Evolutionary conservation across 1,139 yeast genomes (phyloP), one percentile per base, ranked within the genome.

Genomic region (Geotrichum cucujoidarum): DNA sequence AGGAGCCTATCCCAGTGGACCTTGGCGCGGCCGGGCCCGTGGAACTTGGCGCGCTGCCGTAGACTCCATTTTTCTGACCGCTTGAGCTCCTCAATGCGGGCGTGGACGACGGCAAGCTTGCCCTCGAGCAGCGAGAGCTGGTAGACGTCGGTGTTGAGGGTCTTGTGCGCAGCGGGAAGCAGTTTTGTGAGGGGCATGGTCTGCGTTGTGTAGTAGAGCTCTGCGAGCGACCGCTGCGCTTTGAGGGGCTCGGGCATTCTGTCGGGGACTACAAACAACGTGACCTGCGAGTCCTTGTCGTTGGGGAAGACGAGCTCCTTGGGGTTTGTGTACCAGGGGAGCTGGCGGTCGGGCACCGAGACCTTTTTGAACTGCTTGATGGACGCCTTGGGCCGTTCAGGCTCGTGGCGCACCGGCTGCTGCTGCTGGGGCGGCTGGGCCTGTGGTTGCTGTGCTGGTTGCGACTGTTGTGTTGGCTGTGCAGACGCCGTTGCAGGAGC

Each of bases 51-150:
- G 1, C 95, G 95, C 63, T 94, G 98, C 45, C 95, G 75, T 49
- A 90, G 70, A 24, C 96, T 84, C 98, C 98, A 94, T 58, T 85
- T 81, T 4, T 88, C 87, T 50, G 83, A 83, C 47, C 95, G 73
- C 61, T 89, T 87, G 53, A 94, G 72, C 62, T 90, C 97, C 61
- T 92, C 98, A 41, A 94, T 90, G 50, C 97, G 76, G 2, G 95
- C 86, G 59, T 88, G 86, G 14, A 88, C 79, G n/a, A 89, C 96
- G 0, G 95, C 88, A 8, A 92, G 80, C 62, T 90, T 86, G 7
- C 97, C 95, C 62, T 92, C 99, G n/a, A 88, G 76, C 25, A 90
- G 70, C 0, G 95, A 88, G 59, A 85, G 76, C 60, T 88, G 95
- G 67, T 80, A 92, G 51, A 86, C 79, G 43, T 86, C 94, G 0